Conservation (phyloP, 176 grass and related monocot species). For the Ananas comosus region DNA sequence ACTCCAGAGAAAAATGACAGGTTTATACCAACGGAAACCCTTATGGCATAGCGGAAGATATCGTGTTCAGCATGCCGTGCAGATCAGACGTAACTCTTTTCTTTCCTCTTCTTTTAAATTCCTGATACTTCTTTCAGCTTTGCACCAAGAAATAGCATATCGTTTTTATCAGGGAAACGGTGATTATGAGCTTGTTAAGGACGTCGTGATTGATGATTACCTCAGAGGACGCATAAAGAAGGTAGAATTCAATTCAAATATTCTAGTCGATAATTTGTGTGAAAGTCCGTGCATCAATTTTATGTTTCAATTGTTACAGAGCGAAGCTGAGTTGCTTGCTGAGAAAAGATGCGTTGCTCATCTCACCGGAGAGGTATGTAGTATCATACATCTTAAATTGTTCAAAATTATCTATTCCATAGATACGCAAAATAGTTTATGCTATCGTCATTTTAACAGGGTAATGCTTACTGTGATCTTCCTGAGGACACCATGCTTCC, state of each 20-base stretch:
- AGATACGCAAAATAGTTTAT: conserved; percentile 3
- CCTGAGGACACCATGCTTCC: conserved; percentile 86
- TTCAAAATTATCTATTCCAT: neutral
- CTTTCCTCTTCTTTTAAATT: conserved; percentile 2
- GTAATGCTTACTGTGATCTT: conserved; percentile 82
- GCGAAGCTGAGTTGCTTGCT: conserved; percentile 78
- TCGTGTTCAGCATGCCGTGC: conserved; percentile 95
- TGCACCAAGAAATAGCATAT: neutral
- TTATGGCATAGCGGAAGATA: conserved; percentile 88
- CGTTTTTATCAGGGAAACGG: conserved; percentile 58
- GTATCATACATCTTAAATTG: neutral
- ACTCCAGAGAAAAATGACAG: conserved; percentile 22
- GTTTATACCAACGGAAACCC: conserved; percentile 83
- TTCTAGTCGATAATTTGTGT: too few species aligned
- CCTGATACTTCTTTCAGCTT: neutral
- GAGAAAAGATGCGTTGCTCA: conserved; percentile 94
- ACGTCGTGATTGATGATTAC: conserved; percentile 80
- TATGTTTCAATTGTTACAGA: conserved; percentile 38
- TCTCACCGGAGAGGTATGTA: conserved; percentile 84
- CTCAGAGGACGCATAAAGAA: conserved; percentile 81
- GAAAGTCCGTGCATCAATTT: too few species aligned
- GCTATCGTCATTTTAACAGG: conserved; percentile 25
- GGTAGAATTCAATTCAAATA: conserved; percentile 18
- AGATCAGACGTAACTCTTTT: conserved; percentile 44
- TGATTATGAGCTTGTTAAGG: conserved; percentile 69